Conservation (phyloP, 1,139 yeast species). For the Suhomyces anneliseae region DNA sequence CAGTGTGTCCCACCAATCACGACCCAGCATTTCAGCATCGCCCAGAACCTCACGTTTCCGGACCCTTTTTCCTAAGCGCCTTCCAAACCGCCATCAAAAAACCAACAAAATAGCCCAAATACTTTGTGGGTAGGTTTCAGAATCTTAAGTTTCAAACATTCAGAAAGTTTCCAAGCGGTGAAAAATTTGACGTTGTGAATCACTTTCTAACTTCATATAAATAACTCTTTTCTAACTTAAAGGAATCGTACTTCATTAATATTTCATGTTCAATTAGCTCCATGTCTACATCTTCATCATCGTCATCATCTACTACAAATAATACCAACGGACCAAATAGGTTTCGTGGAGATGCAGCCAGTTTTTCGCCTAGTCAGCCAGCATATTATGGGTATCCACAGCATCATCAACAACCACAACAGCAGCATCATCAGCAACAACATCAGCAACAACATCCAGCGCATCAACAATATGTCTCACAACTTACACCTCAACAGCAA, state of each 20-base stretch:
- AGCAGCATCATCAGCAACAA: conserved; percentile 18
- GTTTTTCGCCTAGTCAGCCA: conserved; percentile 36
- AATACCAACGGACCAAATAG: conserved; percentile 34
- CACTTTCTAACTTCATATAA: no score
- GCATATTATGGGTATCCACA: conserved; percentile 14
- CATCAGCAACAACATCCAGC: conserved; percentile 21
- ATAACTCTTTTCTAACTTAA: background rate
- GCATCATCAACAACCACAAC: conserved; percentile 19
- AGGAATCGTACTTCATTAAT: background rate
- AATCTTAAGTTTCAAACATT: no score
- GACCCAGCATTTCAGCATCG: background rate
- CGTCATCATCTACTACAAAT: conserved; percentile 21
- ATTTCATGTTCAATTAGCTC: conserved; percentile 11
- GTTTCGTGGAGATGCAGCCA: conserved; percentile 45
- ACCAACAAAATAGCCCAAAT: no score
- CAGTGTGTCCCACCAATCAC: background rate
- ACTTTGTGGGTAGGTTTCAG: no score
- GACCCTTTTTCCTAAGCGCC: no score
- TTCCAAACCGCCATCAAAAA: no score
- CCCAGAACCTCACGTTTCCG: no score
- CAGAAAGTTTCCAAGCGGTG: no score
- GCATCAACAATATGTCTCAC: conserved; percentile 14
- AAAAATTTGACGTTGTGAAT: background rate
- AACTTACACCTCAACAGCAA: conserved; percentile 22
- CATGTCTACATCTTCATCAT: conserved; percentile 16